These are phyloP conservation scores for Talaromyces marneffei DNA, from an alignment of 2,329 filamentous ascomycete genomes.

Conservation along the genomic window DNA sequence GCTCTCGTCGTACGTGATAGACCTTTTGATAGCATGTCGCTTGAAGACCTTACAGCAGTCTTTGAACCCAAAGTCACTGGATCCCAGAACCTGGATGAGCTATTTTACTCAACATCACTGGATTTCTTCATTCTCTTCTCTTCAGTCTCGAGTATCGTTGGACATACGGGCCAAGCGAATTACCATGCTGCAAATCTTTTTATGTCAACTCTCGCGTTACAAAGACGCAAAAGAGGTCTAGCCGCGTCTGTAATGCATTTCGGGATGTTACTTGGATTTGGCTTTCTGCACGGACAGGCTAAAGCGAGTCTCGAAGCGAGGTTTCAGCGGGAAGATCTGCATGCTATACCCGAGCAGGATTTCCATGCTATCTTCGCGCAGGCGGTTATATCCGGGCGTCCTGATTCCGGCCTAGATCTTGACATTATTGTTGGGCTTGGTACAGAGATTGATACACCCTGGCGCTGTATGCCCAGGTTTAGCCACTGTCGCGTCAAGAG, in stretches of 20 bases:
- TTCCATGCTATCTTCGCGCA: constrained; percentile 50
- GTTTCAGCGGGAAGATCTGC: background rate
- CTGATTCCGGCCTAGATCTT: constrained; percentile 15
- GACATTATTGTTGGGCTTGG: constrained; percentile 19
- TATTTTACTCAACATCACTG: constrained; percentile 21
- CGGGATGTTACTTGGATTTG: constrained; percentile 24
- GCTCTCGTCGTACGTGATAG: constrained; percentile 35
- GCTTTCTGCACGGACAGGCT: constrained; percentile 18
- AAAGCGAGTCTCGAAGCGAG: background rate
- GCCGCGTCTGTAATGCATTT: constrained; percentile 24
- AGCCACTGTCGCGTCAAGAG: background rate
- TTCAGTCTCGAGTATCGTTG: constrained; percentile 22
- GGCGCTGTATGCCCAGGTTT: background rate
- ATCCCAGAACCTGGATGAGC: constrained; percentile 19
- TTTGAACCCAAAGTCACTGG: constrained; percentile 39
- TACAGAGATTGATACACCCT: background rate
- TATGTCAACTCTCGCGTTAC: constrained; percentile 16
- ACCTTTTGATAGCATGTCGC: constrained; percentile 28
- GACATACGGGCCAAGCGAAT: constrained; percentile 37
- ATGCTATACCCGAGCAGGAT: constrained; percentile 41
- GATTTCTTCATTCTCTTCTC: constrained; percentile 39
- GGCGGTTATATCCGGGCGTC: constrained; percentile 42
- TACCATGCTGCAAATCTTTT: constrained; percentile 22
- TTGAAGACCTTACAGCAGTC: constrained; percentile 25
- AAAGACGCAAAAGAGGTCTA: constrained; percentile 14